Base-by-base conservation (phyloP, 2,329 filamentous ascomycete species). In the Arthroderma sp. region DNA sequence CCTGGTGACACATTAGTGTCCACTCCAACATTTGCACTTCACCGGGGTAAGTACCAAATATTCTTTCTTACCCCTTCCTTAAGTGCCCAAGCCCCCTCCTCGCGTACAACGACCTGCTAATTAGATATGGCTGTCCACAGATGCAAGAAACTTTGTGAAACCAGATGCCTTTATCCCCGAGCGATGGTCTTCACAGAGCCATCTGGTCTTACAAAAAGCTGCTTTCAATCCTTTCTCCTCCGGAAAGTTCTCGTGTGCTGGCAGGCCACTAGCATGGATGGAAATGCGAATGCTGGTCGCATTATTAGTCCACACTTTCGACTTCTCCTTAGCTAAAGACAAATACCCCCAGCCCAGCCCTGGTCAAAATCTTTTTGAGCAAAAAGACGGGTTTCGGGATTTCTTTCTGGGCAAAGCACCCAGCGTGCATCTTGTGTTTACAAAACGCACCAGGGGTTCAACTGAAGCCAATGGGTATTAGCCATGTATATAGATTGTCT, bases 251-350 rank as follows among this genome's bases (percentile, higher is more conserved):
- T 52, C 50, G 10, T 65, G 59, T 42, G 50, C 54, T 1, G 59
- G 61, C 1, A 60, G 58, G 41, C 53, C 54, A 3, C 43, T 64
- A 1, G 61, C 59, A 5, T 45, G 63, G 43, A 54, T 61, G 50
- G 55, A 59, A 15, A 45, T 64, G 33, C 53, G 59, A 2, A 51
- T 55, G 22, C 47, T 56, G 8, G 39, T 60, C 58, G 59, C 58
- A 57, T 53, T 58, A 58, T 59, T 61, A 57, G 55, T 55, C 48
- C 52, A 31, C 8, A 38, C 50, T 57, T 60, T 63, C 66, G 62
- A 65, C 58, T 61, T 61, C 59, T 9, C 9, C 32, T 22, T 22
- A 22, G 15, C 15, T 22, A 22, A 22, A 22, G 3, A 22, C 15
- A 34, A 29, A n/a, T 62, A 43, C 29, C 40, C 37, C 38, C 37